phyloP scores from a whole-genome alignment of 208 protist genomes.

The Trypanosoma vivax region DNA sequence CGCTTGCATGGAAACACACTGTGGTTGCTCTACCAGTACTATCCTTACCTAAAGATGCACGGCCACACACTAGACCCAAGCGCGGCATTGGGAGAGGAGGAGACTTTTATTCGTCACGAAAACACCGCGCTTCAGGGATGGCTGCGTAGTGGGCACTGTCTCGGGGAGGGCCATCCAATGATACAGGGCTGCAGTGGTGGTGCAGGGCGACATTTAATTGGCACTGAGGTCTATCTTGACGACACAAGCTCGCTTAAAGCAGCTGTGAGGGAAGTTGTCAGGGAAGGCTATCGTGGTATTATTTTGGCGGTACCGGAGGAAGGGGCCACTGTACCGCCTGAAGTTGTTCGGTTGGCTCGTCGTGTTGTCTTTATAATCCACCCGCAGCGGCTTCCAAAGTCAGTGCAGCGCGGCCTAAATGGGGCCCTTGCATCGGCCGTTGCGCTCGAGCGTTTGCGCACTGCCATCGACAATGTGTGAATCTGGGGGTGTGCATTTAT shows the following conservation, averaged over 20 bases:
- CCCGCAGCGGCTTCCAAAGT: conserved; percentile 24
- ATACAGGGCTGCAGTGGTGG: neutral
- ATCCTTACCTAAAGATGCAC: conserved; percentile 54
- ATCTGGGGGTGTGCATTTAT: too few relatives aligned
- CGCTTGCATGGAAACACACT: conserved; percentile 36
- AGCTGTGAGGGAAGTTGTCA: conserved; percentile 24
- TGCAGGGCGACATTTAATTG: conserved; percentile 21
- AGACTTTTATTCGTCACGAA: conserved; percentile 43
- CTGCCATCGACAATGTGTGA: conserved; percentile 21
- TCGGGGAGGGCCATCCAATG: conserved; percentile 40
- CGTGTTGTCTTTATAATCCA: conserved; percentile 35
- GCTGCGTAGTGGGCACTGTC: conserved; percentile 21
- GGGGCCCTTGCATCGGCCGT: conserved; percentile 55
- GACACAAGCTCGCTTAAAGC: conserved; percentile 17
- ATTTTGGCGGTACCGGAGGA: conserved; percentile 65
- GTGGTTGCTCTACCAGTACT: conserved; percentile 75
- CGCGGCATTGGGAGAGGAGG: too few relatives aligned
- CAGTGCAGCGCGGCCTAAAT: conserved; percentile 61
- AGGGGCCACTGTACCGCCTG: conserved; percentile 41
- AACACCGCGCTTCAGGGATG: conserved; percentile 29
- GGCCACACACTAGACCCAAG: neutral
- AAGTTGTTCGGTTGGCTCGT: conserved; percentile 18
- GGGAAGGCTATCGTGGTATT: conserved; percentile 33
- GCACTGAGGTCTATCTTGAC: conserved; percentile 49
- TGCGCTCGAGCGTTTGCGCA: conserved; percentile 56